Percentiles rank a stretch among this genome's conserved stretches.
These are phyloP conservation scores for Zygosaccharomyces gambellarensis DNA, from an alignment of 805 yeast species.

Conservation along the genomic window DNA sequence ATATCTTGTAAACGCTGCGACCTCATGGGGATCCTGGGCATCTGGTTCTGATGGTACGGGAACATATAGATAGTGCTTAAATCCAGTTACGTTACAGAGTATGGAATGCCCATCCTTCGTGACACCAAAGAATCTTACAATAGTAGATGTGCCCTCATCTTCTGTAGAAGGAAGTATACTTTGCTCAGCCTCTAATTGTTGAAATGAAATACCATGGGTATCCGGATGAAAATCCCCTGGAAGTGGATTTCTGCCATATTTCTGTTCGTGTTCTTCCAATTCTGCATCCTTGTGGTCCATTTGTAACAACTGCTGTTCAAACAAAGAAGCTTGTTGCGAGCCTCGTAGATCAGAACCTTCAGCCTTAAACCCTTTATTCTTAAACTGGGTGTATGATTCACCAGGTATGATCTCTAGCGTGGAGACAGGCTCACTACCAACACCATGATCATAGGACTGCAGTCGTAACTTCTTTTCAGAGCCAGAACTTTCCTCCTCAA, in stretches of 20 bases:
- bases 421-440: conserved; percentile 34
- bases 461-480: conserved; percentile 25
- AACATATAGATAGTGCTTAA: conserved; percentile 83
- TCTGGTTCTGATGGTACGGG: conserved; percentile 75
- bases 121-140: conserved; percentile 87
- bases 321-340: conserved; percentile 22
- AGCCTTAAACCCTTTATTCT: conserved; percentile 29
- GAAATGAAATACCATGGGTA: conserved; percentile 60
- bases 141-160: conserved; percentile 40
- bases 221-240: conserved; percentile 47
- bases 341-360: conserved; percentile 25
- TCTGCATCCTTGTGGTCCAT: conserved; percentile 32
- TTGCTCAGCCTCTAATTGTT: conserved; percentile 95
- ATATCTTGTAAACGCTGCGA: conserved; percentile 43
- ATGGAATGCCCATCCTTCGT: conserved; percentile 85
- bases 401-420: conserved; percentile 34
- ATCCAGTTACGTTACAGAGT: conserved; percentile 83
- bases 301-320: conserved; percentile 30
- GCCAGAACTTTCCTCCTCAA: conserved; percentile 15
- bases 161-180: conserved; percentile 40
- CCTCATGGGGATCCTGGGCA: conserved; percentile 20
- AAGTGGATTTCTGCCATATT: conserved; percentile 56
- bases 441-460: conserved; percentile 31
- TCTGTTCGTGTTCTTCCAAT: conserved; percentile 24
- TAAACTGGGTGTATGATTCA: conserved; percentile 29